phyloP scores from a whole-genome alignment of 768 basidiomycete species.

The Trametes villosa region DNA sequence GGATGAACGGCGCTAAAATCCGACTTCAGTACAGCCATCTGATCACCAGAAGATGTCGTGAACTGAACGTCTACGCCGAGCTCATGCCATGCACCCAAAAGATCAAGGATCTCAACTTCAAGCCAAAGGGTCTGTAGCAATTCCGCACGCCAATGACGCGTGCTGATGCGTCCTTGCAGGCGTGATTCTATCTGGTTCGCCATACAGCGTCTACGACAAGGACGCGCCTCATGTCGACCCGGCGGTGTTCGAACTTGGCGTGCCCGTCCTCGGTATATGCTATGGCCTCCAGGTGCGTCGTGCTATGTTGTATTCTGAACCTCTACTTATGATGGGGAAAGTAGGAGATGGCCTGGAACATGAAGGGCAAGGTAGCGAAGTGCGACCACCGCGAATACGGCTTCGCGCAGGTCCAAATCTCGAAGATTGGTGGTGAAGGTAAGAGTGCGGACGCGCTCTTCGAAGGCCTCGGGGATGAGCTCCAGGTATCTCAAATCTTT shows the following conservation, averaged over 20 bases:
- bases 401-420: conserved; percentile 79
- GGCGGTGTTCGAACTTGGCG: conserved; percentile 81
- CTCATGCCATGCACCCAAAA: conserved; percentile 95
- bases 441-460: conserved; percentile 75
- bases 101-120: conserved; percentile 86
- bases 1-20: conserved; percentile 17
- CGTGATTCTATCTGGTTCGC: conserved; percentile 96
- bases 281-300: conserved; percentile 87
- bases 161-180: conserved; percentile 47
- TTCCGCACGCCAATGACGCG: background rate
- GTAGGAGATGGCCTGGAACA: conserved; percentile 92
- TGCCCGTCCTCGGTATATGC: conserved; percentile 96
- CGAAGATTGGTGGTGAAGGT: conserved; percentile 56
- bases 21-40: conserved; percentile 87
- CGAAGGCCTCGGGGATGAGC: conserved; percentile 82
- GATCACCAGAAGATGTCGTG: conserved; percentile 96
- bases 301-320: background rate
- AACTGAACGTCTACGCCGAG: conserved; percentile 97
- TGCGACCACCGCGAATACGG: conserved; percentile 97
- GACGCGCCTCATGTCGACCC: conserved; percentile 95
- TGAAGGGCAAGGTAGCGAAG: conserved; percentile 82
- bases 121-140: conserved; percentile 77
- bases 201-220: conserved; percentile 95
- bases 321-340: background rate
- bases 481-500: conserved; percentile 62